Evolutionary conservation across 257 asterid genomes (phyloP).

Genomic region (Scutellaria barbata): DNA sequence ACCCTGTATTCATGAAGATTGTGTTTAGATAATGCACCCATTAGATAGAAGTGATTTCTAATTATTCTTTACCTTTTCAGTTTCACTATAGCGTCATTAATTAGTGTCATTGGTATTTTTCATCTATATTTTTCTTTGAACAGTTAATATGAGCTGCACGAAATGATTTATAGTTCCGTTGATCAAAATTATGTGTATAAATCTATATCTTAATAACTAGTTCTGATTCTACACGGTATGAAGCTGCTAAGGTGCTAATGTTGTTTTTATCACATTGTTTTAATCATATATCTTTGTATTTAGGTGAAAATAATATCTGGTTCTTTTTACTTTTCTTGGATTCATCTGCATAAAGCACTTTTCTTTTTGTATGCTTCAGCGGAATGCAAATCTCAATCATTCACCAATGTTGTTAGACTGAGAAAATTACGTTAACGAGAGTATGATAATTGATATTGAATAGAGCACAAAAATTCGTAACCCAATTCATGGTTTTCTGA

Average conservation of each 20-base stretch:
- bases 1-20: not conserved
- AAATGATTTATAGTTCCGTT: not conserved
- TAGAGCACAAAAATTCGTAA: not conserved
- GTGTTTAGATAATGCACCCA: not conserved
- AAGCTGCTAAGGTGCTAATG: conserved; percentile 10
- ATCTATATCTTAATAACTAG: not conserved
- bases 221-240: not conserved
- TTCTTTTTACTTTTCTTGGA: no score
- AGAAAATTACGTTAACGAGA: not conserved
- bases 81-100: conserved; percentile 9
- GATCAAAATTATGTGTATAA: not conserved
- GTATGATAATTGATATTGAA: not conserved
- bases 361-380: not conserved
- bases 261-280: not conserved
- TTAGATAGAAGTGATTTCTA: not conserved
- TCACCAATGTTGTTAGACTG: not conserved
- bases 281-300: not conserved
- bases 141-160: not conserved
- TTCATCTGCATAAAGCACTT: not conserved
- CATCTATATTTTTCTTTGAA: not conserved
- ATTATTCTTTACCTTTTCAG: not conserved
- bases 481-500: not conserved
- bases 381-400: not conserved
- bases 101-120: not conserved
- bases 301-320: not conserved